Evolutionary conservation across 139 green algal species (phyloP).

Genomic region (Pleodorina starrii): DNA sequence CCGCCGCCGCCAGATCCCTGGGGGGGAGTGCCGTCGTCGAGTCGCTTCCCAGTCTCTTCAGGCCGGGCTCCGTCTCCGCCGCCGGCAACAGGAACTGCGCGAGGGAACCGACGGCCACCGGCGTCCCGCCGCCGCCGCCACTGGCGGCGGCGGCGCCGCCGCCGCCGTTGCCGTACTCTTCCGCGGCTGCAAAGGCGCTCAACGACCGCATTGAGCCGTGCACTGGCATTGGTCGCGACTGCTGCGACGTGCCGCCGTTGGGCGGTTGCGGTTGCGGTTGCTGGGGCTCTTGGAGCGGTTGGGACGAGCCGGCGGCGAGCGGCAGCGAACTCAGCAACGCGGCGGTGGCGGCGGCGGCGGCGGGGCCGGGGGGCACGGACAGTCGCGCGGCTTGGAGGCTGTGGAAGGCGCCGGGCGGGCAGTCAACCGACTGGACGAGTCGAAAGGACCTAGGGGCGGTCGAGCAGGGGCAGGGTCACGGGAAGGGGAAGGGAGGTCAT

Average conservation of each 20-base stretch:
- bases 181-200: too few species aligned
- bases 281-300: neutral
- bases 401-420: neutral
- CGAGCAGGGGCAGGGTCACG: neutral
- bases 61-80: too few species aligned
- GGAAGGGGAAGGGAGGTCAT: neutral
- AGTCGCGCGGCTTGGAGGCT: too few species aligned
- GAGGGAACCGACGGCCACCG: too few species aligned
- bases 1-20: neutral
- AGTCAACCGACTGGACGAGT: neutral
- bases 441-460: neutral
- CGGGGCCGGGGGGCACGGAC: neutral
- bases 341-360: too few species aligned
- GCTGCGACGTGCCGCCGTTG: neutral
- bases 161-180: too few species aligned
- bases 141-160: too few species aligned
- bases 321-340: neutral
- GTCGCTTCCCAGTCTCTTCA: neutral
- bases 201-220: too few species aligned
- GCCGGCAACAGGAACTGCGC: too few species aligned
- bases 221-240: too few species aligned
- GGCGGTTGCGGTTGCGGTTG: neutral
- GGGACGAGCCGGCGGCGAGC: neutral
- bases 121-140: too few species aligned
- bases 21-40: neutral